A percentile compares a stretch with the other conserved stretches of the same genome.
Evolutionary conservation across 1,139 yeast species (phyloP).

Genomic region (Geotrichum fermentans): DNA sequence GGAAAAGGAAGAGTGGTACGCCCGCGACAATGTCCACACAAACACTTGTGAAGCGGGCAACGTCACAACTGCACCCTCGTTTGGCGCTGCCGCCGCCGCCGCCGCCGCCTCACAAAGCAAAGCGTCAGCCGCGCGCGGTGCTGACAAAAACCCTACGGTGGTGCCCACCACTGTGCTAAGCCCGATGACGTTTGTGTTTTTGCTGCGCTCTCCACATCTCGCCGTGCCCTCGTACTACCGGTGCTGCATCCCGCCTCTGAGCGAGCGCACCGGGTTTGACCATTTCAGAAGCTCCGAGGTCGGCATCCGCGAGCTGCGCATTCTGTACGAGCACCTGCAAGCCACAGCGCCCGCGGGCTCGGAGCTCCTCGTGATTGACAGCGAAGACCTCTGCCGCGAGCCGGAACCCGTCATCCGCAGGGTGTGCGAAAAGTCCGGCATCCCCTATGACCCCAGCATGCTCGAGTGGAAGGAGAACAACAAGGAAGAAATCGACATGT

Average conservation of each 20-base stretch:
- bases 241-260: slow-evolving; percentile 32
- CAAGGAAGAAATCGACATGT: slow-evolving; percentile 25
- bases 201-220: slow-evolving; percentile 32
- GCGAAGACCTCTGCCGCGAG: slow-evolving; percentile 26
- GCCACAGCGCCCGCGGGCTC: not conserved
- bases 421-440: slow-evolving; percentile 27
- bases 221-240: slow-evolving; percentile 33
- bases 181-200: slow-evolving; percentile 27
- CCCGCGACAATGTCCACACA: not conserved
- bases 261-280: slow-evolving; percentile 31
- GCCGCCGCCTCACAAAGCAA: not conserved
- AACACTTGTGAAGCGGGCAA: slow-evolving; percentile 1
- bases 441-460: slow-evolving; percentile 28
- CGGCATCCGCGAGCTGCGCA: slow-evolving; percentile 32
- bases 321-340: slow-evolving; percentile 28
- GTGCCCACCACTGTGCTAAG: slow-evolving; percentile 24
- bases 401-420: slow-evolving; percentile 27
- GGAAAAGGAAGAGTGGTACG: slow-evolving; percentile 14
- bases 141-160: slow-evolving; percentile 25
- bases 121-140: not conserved
- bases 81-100: slow-evolving; percentile 11
- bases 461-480: slow-evolving; percentile 30
- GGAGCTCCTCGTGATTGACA: slow-evolving; percentile 28
- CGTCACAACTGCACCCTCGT: slow-evolving; percentile 23
- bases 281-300: slow-evolving; percentile 30